Base-by-base conservation (phyloP, 805 yeast species). In the Hanseniaspora singularis region DNA sequence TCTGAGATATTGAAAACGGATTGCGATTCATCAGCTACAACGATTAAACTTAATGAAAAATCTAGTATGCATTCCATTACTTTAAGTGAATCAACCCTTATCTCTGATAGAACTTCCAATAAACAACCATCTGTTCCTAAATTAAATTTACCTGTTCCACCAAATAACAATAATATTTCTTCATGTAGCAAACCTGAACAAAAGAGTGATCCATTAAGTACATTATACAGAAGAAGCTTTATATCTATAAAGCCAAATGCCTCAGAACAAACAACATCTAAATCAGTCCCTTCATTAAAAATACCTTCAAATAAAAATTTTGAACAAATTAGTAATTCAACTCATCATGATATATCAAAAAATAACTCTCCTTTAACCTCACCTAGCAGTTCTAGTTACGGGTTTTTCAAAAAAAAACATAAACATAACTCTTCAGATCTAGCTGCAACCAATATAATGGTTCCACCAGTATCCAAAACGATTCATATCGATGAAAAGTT, bases 341-440 rank as follows among this genome's bases (percentile, higher is more conserved):
- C n/a, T n/a, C n/a, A n/a, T n/a, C n/a, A n/a, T n/a, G n/a, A n/a
- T n/a, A 14, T 18, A 51, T 4, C 54, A 57, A 40, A 19, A 23
- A 39, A 36, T n/a, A 7, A 54, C 60, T 9, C 63, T 60, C 10
- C 41, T 46, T 24, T 28, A 8, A 12, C 33, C 28, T 61, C 66
- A 1, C 64, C 64, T 11, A 39, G 33, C 11, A 33, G 37, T 27
- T 40, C 50, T 3, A 50, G 56, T n/a, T 56, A 57, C 38, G 50
- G 61, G 23, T 69, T 80, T 44, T 79, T 80, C 63, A 67, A 81
- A 52, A 72, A 78, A 51, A 85, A 79, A 54, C 70, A 73, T 40
- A 71, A 82, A 49, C 71, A 80, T n/a, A 73, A 71, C 40, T 77
- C 83, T 0, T 72, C 79, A 0, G 81, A 22, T 33, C 31, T 33